A percentile compares a stretch with the other conserved stretches of the same genome.
Evolutionary conservation across 2,329 filamentous ascomycete genomes (phyloP).

Genomic region (Neonectria sp.): DNA sequence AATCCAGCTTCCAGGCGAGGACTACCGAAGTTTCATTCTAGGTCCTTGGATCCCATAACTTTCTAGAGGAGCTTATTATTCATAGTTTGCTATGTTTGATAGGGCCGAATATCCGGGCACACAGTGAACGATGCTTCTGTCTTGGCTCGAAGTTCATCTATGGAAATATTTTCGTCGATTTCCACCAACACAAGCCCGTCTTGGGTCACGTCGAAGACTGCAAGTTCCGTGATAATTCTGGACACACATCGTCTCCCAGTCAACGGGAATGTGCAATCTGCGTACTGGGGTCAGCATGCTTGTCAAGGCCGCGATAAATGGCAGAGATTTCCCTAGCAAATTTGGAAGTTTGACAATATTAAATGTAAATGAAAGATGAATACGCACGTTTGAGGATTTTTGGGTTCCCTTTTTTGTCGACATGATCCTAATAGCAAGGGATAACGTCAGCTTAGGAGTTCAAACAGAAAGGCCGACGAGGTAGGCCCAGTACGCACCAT

Average conservation of each 20-base stretch:
- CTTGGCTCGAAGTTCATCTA: conserved; percentile 14
- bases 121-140: conserved; percentile 7
- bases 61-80: no score
- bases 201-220: conserved; percentile 18
- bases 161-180: neutral
- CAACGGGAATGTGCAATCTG: conserved; percentile 83
- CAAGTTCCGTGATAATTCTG: conserved; percentile 87
- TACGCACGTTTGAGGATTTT: conserved; percentile 86
- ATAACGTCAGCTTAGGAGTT: no score
- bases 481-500: neutral
- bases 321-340: no score
- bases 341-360: neutral
- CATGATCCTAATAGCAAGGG: conserved; percentile 73
- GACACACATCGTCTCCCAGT: conserved; percentile 91
- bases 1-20: no score
- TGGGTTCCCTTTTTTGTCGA: conserved; percentile 90
- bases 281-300: neutral
- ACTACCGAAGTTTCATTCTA: no score
- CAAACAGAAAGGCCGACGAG: no score
- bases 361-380: neutral
- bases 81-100: no score
- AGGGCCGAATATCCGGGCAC: no score
- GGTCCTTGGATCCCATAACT: no score
- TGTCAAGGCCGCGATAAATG: no score
- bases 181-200: conserved; percentile 13